Evolutionary conservation across 2,329 filamentous ascomycete species (phyloP), one percentile per base, ranked within the genome.

Genomic region (Penicillium sp.): DNA sequence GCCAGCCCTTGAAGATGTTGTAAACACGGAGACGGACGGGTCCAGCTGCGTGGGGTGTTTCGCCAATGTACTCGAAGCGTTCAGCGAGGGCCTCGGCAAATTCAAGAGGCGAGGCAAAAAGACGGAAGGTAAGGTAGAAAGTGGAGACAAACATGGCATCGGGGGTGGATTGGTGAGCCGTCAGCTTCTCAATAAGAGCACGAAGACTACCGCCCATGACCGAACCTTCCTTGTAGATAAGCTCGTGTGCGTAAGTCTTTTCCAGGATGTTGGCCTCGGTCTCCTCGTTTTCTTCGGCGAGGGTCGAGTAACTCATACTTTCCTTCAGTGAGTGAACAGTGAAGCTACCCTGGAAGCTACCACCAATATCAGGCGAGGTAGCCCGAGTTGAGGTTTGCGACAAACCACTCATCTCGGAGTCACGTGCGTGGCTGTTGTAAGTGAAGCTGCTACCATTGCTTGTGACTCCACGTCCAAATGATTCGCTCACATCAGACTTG

Each of bases 1-100:
- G 80, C 94, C 94, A 99, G 41, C 90, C 90, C 75, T 99, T 99
- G 81, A 99, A 91, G 55, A 92, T 88, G 71, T 99, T 97, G 79
- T 95, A 97, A 1, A 97, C 91, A 50, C 94, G 86, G 47, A 99
- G 79, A 50, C 92, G 87, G 23, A 97, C 93, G 0, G 93, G 91
- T 3, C 82, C 84, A 23, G 92, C 87, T 61, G 92, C 84, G 57
- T 87, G 83, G 23, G 87, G 84, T 47, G 87, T 89, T 58, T 94
- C 89, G 13, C 86, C 89, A 38, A 96, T 89, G 66, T 97, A 96
- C 58, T 97, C 90, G 72, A 96, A 99, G 31, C 95, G 87, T 56
- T 94, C 89, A 52, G 95, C 88, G n/a, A 99, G 81, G 4, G 87
- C 84, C 70, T 91, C 84, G 0, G 92, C 89, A 60, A 99, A 84